phyloP scores from a whole-genome alignment of 805 yeast species.

The Starmerella bombicola region DNA sequence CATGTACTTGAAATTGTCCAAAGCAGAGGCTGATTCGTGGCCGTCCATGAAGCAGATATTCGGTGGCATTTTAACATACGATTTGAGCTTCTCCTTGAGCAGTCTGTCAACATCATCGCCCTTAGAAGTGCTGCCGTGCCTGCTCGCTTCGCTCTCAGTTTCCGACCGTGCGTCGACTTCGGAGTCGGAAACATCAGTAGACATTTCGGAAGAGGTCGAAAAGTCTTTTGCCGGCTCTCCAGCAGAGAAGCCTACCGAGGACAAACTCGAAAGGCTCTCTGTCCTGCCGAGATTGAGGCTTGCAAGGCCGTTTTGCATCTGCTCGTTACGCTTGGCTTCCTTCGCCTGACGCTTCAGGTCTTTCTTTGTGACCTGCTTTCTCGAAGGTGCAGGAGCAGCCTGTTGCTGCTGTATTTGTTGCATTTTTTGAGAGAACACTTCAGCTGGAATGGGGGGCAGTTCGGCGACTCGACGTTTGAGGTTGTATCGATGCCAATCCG shows the following conservation, averaged over 20 bases:
- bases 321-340: slow-evolving; percentile 13
- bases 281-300: slow-evolving; percentile 2
- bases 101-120: slow-evolving; percentile 23
- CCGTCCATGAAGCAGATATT: slow-evolving; percentile 35
- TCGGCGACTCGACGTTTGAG: slow-evolving; percentile 84
- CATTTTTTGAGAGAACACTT: slow-evolving; percentile 59
- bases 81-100: slow-evolving; percentile 22
- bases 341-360: slow-evolving; percentile 28
- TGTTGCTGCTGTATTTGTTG: slow-evolving; percentile 26
- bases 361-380: slow-evolving; percentile 30
- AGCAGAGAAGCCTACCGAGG: slow-evolving; percentile 14
- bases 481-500: slow-evolving; percentile 97
- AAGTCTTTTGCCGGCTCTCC: slow-evolving; percentile 16
- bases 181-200: slow-evolving; percentile 10
- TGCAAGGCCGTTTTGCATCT: slow-evolving; percentile 5
- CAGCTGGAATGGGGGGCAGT: slow-evolving; percentile 59
- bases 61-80: slow-evolving; percentile 26
- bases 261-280: slow-evolving; percentile 4
- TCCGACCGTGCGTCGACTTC: slow-evolving; percentile 11
- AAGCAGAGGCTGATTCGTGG: slow-evolving; percentile 39
- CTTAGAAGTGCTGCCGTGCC: not conserved
- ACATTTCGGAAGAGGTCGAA: slow-evolving; percentile 6
- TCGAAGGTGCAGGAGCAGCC: slow-evolving; percentile 10
- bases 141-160: not conserved
- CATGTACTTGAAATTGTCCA: slow-evolving; percentile 63